Percentiles rank a stretch among this genome's conserved stretches.
phyloP scores from a whole-genome alignment of 768 basidiomycete genomes.

The Rhodocollybia butyracea region DNA sequence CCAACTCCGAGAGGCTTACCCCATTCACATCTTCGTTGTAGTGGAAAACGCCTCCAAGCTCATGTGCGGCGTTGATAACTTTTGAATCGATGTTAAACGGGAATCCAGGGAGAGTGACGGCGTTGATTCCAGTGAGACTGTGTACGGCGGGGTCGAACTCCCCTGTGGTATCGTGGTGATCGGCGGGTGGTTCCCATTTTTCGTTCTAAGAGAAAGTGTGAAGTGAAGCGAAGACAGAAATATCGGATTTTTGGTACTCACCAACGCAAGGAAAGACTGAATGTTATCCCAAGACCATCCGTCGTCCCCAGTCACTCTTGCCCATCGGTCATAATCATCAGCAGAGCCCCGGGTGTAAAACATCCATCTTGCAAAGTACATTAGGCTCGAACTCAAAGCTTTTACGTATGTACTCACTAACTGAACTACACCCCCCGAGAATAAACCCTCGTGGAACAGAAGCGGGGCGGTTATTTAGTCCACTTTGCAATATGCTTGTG shows the following conservation, averaged over 20 bases:
- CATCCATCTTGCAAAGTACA: slow-evolving; percentile 28
- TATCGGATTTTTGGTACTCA: too few species aligned
- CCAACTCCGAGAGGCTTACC: slow-evolving; percentile 26
- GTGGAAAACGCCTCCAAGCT: slow-evolving; percentile 21
- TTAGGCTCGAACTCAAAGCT: neutral
- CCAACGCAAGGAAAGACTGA: too few species aligned
- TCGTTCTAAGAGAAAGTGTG: slow-evolving; percentile 16
- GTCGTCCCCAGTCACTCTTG: slow-evolving; percentile 22
- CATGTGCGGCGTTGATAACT: slow-evolving; percentile 15
- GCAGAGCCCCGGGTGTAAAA: slow-evolving; percentile 29
- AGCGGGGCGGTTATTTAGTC: slow-evolving; percentile 13
- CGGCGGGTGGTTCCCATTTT: slow-evolving; percentile 14
- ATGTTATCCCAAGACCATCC: too few species aligned
- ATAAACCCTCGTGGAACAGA: slow-evolving; percentile 16
- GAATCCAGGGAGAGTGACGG: slow-evolving; percentile 16
- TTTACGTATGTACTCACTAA: slow-evolving; percentile 9
- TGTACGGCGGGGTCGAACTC: slow-evolving; percentile 22
- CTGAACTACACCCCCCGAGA: slow-evolving; percentile 18
- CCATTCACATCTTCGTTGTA: slow-evolving; percentile 25
- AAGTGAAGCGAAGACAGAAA: slow-evolving; percentile 28
- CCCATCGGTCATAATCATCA: slow-evolving; percentile 32
- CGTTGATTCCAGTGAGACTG: slow-evolving; percentile 15
- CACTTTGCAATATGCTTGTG: slow-evolving; percentile 15
- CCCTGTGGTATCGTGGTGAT: slow-evolving; percentile 17
- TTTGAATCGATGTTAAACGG: slow-evolving; percentile 11